Conservation (phyloP, 1,284 basidiomycete species). For the Trichosporon ovoides region DNA sequence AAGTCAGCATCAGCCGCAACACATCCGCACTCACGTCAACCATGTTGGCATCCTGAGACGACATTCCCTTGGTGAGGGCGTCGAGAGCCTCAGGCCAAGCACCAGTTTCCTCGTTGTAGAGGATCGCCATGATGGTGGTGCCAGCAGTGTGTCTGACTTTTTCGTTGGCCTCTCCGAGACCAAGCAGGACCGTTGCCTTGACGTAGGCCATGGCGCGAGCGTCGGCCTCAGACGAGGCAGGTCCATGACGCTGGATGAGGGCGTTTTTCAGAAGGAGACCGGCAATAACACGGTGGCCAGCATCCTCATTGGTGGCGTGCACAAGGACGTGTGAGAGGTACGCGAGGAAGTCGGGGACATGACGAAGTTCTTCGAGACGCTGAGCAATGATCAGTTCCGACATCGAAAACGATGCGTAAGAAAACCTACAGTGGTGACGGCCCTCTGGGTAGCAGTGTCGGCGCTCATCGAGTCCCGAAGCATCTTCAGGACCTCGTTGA, state of each 20-base stretch:
- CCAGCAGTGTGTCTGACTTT: constrained; percentile 88
- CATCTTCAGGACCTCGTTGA: constrained; percentile 47
- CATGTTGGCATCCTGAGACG: constrained; percentile 63
- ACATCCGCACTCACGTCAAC: constrained; percentile 68
- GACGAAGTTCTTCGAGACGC: constrained; percentile 85
- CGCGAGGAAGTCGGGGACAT: constrained; percentile 86
- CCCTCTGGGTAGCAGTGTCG: constrained; percentile 45
- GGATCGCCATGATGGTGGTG: constrained; percentile 80
- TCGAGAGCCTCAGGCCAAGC: constrained; percentile 90
- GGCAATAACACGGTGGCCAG: constrained; percentile 87
- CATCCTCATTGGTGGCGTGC: constrained; percentile 61
- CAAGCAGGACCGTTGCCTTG: constrained; percentile 72
- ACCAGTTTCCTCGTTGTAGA: constrained; percentile 75
- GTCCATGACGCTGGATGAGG: constrained; percentile 27
- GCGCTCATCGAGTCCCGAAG: constrained; percentile 49
- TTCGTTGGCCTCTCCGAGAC: constrained; percentile 69
- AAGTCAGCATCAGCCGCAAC: constrained; percentile 9
- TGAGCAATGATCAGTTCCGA: constrained; percentile 42
- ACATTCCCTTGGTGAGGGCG: constrained; percentile 70
- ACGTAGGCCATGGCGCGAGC: constrained; percentile 63
- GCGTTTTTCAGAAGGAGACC: constrained; percentile 98
- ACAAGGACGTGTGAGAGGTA: constrained; percentile 94
- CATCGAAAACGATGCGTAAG: background rate
- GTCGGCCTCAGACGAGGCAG: constrained; percentile 27
- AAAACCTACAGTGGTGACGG: constrained; percentile 47